Conservation (phyloP, 306 rosid species). For the Castanea sativa region DNA sequence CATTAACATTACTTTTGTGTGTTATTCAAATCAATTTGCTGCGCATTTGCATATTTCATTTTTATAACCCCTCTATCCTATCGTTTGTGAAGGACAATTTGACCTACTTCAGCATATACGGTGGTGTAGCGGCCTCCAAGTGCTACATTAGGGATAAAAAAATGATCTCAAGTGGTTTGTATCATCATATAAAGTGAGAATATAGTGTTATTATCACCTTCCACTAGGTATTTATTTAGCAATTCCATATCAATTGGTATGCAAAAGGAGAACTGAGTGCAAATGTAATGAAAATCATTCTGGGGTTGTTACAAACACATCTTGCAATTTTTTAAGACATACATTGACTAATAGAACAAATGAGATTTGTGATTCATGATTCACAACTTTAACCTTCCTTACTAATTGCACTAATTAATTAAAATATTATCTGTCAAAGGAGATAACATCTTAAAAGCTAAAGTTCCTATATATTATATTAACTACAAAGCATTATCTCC, state of each 20-base stretch:
- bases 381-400: slow-evolving; percentile 9
- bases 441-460: too few species aligned
- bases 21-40: background rate
- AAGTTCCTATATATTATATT: too few species aligned
- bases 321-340: background rate
- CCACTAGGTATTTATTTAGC: slow-evolving; percentile 23
- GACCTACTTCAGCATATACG: slow-evolving; percentile 32
- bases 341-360: background rate
- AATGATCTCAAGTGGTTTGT: slow-evolving; percentile 13
- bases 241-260: slow-evolving; percentile 23
- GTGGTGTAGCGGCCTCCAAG: slow-evolving; percentile 20
- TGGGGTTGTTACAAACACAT: slow-evolving; percentile 14
- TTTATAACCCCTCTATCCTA: slow-evolving; percentile 8
- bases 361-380: slow-evolving; percentile 2
- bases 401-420: background rate
- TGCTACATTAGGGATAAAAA: slow-evolving; percentile 14
- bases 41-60: background rate
- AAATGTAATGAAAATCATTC: slow-evolving; percentile 6
- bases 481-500: too few species aligned
- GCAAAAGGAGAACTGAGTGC: slow-evolving; percentile 22
- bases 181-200: slow-evolving; percentile 7
- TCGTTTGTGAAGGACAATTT: slow-evolving; percentile 23
- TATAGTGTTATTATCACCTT: slow-evolving; percentile 10
- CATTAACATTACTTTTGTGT: background rate
- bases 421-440: background rate